Evolutionary conservation across 306 rosid species (phyloP).

Genomic region (Sicyos baderoa): DNA sequence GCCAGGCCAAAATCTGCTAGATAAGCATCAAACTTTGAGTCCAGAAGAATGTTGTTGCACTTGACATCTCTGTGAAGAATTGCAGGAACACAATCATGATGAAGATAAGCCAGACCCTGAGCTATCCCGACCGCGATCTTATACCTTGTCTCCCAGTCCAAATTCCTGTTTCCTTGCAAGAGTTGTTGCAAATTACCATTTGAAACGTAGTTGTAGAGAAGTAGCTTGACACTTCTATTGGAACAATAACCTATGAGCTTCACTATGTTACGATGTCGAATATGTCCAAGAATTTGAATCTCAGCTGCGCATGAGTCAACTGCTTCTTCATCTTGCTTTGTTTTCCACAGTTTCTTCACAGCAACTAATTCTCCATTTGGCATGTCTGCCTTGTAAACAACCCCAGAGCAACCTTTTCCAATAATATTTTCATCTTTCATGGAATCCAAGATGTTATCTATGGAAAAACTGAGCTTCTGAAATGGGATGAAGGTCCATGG

Average conservation of each 20-base stretch:
- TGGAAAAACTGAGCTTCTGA: conserved; percentile 71
- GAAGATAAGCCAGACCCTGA: conserved; percentile 90
- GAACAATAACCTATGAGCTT: conserved; percentile 86
- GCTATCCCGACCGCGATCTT: conserved; percentile 94
- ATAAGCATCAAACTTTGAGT: conserved; percentile 78
- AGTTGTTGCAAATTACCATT: conserved; percentile 88
- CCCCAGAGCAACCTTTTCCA: conserved; percentile 88
- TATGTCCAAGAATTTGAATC: conserved; percentile 93
- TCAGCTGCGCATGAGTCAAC: conserved; percentile 88
- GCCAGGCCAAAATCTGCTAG: conserved; percentile 95
- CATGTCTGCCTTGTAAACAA: conserved; percentile 75
- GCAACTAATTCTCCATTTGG: conserved; percentile 76
- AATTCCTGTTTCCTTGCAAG: conserved; percentile 62
- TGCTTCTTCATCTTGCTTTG: conserved; percentile 69
- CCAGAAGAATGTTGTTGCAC: conserved; percentile 93
- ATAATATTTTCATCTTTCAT: conserved; percentile 83
- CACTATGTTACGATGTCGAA: conserved; percentile 89
- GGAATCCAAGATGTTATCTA: conserved; percentile 76
- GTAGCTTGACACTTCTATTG: conserved; percentile 79
- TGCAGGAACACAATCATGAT: conserved; percentile 87
- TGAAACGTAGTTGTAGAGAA: conserved; percentile 83
- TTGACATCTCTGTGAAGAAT: conserved; percentile 96
- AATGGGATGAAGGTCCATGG: conserved; percentile 99
- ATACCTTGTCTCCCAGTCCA: conserved; percentile 95
- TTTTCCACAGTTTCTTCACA: conserved; percentile 92